Conservation (phyloP, 1,284 basidiomycete genomes). For the Puccinia polysora region DNA sequence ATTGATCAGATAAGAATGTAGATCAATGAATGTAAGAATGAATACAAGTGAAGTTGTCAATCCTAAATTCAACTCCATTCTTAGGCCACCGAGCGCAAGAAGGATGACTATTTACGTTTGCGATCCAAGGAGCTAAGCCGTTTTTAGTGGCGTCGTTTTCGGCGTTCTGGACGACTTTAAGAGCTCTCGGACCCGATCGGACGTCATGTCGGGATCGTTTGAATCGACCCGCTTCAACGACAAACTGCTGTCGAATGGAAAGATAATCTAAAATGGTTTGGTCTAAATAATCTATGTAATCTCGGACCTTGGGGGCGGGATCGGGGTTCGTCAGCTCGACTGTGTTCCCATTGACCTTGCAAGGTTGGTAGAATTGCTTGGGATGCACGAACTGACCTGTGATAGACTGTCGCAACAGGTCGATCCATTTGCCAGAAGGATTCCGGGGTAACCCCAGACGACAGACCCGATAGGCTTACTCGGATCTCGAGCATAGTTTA, state of each 20-base stretch:
- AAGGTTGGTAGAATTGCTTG: not conserved
- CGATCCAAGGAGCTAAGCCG: slow-evolving; percentile 33
- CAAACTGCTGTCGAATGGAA: slow-evolving; percentile 36
- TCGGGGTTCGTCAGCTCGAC: not conserved
- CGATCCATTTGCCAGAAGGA: slow-evolving; percentile 16
- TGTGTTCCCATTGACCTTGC: not conserved
- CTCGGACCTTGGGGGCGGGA: slow-evolving; percentile 12
- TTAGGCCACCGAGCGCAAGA: no score
- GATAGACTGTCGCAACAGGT: slow-evolving; percentile 25
- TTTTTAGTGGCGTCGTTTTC: slow-evolving; percentile 2
- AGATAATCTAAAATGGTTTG: slow-evolving; percentile 35
- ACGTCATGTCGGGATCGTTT: slow-evolving; percentile 24
- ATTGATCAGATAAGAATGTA: not conserved
- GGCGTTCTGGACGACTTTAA: slow-evolving; percentile 23
- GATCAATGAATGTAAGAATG: no score
- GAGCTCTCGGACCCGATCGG: slow-evolving; percentile 9
- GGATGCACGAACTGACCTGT: not conserved
- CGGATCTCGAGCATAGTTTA: not conserved
- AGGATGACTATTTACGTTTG: slow-evolving; percentile 21
- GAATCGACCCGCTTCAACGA: slow-evolving; percentile 38
- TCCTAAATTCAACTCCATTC: no score
- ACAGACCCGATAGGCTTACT: not conserved
- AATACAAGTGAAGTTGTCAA: no score
- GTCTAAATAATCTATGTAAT: slow-evolving; percentile 36
- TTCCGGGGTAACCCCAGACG: slow-evolving; percentile 24